phyloP scores from a whole-genome alignment of 2,329 filamentous ascomycete species.

The Talaromyces pinophilus region DNA sequence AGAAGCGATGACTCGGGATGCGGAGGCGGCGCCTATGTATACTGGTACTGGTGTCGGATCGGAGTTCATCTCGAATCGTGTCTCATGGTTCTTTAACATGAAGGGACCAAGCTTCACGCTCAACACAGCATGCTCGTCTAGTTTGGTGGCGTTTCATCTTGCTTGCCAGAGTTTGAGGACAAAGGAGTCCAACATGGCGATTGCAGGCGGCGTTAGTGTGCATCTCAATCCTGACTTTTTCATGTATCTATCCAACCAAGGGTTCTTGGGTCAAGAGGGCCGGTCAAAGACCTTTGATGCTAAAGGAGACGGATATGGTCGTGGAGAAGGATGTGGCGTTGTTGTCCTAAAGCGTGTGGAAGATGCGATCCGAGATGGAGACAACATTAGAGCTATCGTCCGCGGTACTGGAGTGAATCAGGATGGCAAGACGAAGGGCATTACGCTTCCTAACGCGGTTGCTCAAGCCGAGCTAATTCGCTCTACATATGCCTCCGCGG shows the following conservation, averaged over 20 bases:
- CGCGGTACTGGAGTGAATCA: constrained; percentile 34
- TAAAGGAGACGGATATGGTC: neutral
- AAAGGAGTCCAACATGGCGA: neutral
- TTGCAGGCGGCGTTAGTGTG: neutral
- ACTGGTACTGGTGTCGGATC: constrained; percentile 65
- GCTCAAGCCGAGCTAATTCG: neutral
- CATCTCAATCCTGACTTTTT: neutral
- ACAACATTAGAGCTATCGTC: constrained; percentile 43
- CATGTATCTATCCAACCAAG: neutral
- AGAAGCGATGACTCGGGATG: constrained; percentile 21
- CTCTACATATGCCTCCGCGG: neutral
- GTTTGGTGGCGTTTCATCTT: constrained; percentile 40
- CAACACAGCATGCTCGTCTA: constrained; percentile 51
- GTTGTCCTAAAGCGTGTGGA: neutral
- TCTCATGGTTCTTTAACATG: constrained; percentile 50
- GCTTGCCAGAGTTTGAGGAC: constrained; percentile 28
- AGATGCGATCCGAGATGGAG: constrained; percentile 32
- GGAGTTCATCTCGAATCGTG: constrained; percentile 61
- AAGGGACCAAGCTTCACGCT: constrained; percentile 46
- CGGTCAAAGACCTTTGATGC: neutral
- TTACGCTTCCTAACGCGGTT: constrained; percentile 33
- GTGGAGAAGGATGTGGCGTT: neutral
- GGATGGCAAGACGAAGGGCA: constrained; percentile 32
- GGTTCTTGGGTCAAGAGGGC: neutral
- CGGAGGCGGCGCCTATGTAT: constrained; percentile 50